phyloP scores from a whole-genome alignment of 441 rosid species.

The Brassica hybrid region DNA sequence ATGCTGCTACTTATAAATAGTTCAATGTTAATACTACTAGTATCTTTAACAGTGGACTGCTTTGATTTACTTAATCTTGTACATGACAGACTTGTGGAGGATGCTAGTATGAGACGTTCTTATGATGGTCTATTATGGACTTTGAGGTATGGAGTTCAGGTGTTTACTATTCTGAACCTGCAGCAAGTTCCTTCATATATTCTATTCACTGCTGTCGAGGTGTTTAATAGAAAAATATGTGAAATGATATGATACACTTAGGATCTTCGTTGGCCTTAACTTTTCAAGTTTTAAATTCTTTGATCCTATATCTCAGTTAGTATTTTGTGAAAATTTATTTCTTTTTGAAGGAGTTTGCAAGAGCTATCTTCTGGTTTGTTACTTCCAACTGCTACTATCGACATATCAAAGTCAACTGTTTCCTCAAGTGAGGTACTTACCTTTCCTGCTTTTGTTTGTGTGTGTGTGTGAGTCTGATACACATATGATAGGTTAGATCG shows the following conservation, averaged over 20 bases:
- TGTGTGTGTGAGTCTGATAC: constrained; percentile 21
- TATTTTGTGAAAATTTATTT: constrained; percentile 34
- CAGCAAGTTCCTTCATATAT: constrained; percentile 23
- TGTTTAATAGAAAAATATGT: constrained; percentile 7
- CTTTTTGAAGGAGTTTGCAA: constrained; percentile 82
- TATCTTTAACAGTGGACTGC: constrained; percentile 24
- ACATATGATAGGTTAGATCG: constrained; percentile 22
- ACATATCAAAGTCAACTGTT: constrained; percentile 47
- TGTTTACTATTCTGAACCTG: constrained; percentile 16
- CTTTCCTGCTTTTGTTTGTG: constrained; percentile 23
- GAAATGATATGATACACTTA: constrained; percentile 13
- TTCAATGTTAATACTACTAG: constrained; percentile 21
- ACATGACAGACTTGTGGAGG: constrained; percentile 76
- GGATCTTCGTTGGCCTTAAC: constrained; percentile 9
- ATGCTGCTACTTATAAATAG: constrained; percentile 23
- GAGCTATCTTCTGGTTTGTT: constrained; percentile 59
- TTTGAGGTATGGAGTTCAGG: constrained; percentile 62
- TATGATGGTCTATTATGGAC: constrained; percentile 95
- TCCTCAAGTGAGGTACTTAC: constrained; percentile 53
- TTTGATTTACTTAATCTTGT: constrained; percentile 29
- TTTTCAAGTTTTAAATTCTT: constrained; percentile 25
- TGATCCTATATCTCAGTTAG: constrained; percentile 16
- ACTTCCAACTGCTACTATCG: constrained; percentile 51
- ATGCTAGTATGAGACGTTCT: constrained; percentile 69
- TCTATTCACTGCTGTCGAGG: constrained; percentile 12